These are phyloP conservation scores for Quercus lobata DNA, from an alignment of 331 rosid species.

Conservation along the genomic window DNA sequence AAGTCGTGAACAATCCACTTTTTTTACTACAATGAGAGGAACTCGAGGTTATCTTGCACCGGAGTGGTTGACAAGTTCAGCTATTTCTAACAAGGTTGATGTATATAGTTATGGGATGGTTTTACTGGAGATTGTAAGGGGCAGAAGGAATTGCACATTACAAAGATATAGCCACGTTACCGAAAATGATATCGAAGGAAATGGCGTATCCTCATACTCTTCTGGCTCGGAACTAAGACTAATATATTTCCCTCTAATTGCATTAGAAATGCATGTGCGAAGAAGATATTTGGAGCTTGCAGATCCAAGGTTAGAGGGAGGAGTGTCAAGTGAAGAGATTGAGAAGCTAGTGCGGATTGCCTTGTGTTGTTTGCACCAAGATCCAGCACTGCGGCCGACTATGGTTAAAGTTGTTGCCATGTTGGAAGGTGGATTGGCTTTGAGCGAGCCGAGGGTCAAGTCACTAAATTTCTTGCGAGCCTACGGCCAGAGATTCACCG, in stretches of 20 bases:
- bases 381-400: slow-evolving; percentile 66
- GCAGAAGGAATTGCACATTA: slow-evolving; percentile 59
- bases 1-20: slow-evolving; percentile 63
- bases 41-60: slow-evolving; percentile 92
- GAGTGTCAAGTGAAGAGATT: slow-evolving; percentile 56
- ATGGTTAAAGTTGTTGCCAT: slow-evolving; percentile 68
- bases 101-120: slow-evolving; percentile 95
- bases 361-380: slow-evolving; percentile 89
- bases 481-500: slow-evolving; percentile 68
- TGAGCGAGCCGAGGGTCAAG: slow-evolving; percentile 63
- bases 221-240: slow-evolving; percentile 28
- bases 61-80: slow-evolving; percentile 85
- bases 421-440: slow-evolving; percentile 74
- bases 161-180: slow-evolving; percentile 54
- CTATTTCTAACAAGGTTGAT: slow-evolving; percentile 79
- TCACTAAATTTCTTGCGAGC: slow-evolving; percentile 69
- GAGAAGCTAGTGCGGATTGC: slow-evolving; percentile 70
- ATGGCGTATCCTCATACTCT: slow-evolving; percentile 40
- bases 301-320: slow-evolving; percentile 66
- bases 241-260: slow-evolving; percentile 75
- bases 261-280: slow-evolving; percentile 83
- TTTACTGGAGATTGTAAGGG: slow-evolving; percentile 75
- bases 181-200: slow-evolving; percentile 43
- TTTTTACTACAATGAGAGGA: slow-evolving; percentile 93
- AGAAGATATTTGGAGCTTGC: slow-evolving; percentile 66